Base-by-base conservation (phyloP, 768 basidiomycete genomes). In the Butyriboletus loyo region DNA sequence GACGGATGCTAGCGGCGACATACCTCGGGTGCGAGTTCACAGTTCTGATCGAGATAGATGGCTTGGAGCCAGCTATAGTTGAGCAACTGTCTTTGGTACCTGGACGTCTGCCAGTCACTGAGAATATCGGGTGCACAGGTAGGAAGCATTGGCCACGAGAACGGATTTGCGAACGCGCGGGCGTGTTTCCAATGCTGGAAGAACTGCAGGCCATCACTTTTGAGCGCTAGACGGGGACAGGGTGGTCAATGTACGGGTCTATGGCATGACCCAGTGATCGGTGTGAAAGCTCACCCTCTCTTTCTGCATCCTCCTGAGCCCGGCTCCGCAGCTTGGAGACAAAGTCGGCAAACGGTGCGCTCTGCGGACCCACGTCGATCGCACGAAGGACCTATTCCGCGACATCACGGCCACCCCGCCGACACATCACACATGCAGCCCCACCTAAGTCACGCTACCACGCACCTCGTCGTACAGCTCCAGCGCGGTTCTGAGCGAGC, bases 111-210 rank as follows among this genome's bases (percentile, higher is more conserved):
- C 67, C 67, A 69, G 3, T 60, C 19, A 3, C 44, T 56, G 39
- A 70, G 55, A n/a, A 70, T 64, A 14, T 69, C 68, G 15, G 62
- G 58, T 7, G 67, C 59, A 19, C 28, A 55, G 0, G 38, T 0
- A 3, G 68, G 68, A 2, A 71, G 62, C 65, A 71, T 66, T 0
- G 68, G 68, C 67, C 69, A 69, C 9, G 57, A 62, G 51, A 69
- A 71, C 0, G 68, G 68, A 31, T 66, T 70, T 1, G 69, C 63
- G 15, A 71, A 71, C 37, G 70, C 51, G 14, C 68, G 61, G 3
- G 68, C 57, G 3, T 58, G 65, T 40, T 69, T 69, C 68, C 68
- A 69, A 32, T 51, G 46, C 34, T 69, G 68, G 55, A 69, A 69
- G 53, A 70, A 69, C 10, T 54, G 63, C 17, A 69, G 30, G 34